phyloP scores from a whole-genome alignment of 495 filamentous ascomycete genomes.

The Penicillium arizonense region DNA sequence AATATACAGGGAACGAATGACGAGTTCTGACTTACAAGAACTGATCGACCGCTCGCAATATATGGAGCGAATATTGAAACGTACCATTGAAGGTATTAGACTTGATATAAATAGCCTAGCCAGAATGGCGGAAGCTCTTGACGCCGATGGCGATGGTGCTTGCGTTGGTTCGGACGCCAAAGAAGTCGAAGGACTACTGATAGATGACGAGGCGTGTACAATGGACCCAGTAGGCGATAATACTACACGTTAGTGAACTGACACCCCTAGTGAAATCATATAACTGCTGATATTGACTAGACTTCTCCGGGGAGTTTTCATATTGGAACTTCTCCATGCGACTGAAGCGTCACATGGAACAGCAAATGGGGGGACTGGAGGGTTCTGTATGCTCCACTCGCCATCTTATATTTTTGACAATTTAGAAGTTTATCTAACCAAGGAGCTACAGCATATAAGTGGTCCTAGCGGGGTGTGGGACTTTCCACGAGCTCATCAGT shows the following conservation, averaged over 20 bases:
- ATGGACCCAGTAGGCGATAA: conserved; percentile 29
- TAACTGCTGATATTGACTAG: conserved; percentile 15
- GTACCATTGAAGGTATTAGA: conserved; percentile 18
- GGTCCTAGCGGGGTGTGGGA: conserved; percentile 15
- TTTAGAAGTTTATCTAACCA: conserved; percentile 3
- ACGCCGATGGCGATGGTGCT: conserved; percentile 2
- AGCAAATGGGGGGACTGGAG: conserved; percentile 17
- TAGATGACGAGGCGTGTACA: conserved; percentile 28
- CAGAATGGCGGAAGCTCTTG: conserved; percentile 16
- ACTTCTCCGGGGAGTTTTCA: conserved; percentile 42
- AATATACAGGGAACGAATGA: conserved; percentile 11
- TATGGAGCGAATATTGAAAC: conserved; percentile 28
- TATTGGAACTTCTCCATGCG: conserved; percentile 44
- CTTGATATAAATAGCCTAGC: conserved; percentile 22
- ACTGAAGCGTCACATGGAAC: conserved; percentile 30
- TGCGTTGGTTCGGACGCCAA: conserved; percentile 10
- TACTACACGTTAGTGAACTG: conserved; percentile 24
- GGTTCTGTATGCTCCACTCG: conserved; percentile 20
- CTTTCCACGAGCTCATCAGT: conserved; percentile 28
- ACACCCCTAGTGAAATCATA: too few species aligned
- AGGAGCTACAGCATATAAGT: conserved; percentile 1
- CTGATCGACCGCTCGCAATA: conserved; percentile 20
- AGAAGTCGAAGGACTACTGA: conserved; percentile 15
- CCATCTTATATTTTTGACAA: not conserved
- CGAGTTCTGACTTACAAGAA: conserved; percentile 14